Conservation (phyloP, 306 rosid species). For the Bauhinia variegata region DNA sequence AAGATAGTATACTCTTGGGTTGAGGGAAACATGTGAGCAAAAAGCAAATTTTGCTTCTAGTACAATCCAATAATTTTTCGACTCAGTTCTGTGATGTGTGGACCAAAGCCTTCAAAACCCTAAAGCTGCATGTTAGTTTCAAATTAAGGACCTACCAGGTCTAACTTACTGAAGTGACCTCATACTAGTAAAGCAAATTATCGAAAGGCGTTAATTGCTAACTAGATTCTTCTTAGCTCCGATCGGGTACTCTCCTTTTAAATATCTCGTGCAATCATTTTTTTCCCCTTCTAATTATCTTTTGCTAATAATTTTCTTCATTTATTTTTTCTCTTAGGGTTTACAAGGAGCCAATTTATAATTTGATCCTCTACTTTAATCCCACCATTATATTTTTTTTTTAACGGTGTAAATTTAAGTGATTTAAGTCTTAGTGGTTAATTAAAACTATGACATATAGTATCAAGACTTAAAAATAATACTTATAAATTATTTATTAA, state of each 20-base stretch:
- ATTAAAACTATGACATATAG: too few species aligned
- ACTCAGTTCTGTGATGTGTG: constrained; percentile 32
- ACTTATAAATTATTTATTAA: too few species aligned
- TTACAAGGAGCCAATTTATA: too few species aligned
- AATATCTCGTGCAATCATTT: too few species aligned
- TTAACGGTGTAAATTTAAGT: too few species aligned
- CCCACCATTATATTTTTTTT: too few species aligned
- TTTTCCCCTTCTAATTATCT: too few species aligned
- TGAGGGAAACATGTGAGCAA: constrained; percentile 43
- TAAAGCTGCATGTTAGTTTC: constrained; percentile 45
- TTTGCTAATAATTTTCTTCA: too few species aligned
- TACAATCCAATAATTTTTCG: constrained; percentile 53
- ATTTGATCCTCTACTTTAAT: not conserved
- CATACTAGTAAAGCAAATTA: constrained; percentile 38
- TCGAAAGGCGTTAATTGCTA: constrained; percentile 26
- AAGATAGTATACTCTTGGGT: constrained; percentile 39
- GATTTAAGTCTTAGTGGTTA: too few species aligned
- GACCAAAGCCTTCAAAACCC: constrained; percentile 36
- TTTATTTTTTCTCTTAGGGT: too few species aligned
- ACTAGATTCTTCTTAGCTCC: constrained; percentile 2
- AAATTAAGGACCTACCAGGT: constrained; percentile 36
- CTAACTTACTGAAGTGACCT: constrained; percentile 51
- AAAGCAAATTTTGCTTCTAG: constrained; percentile 51
- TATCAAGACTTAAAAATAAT: too few species aligned
- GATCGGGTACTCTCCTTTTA: not conserved